These are phyloP conservation scores for Cenchrus americanus DNA, from an alignment of 176 grass and related monocot genomes.

Conservation along the genomic window DNA sequence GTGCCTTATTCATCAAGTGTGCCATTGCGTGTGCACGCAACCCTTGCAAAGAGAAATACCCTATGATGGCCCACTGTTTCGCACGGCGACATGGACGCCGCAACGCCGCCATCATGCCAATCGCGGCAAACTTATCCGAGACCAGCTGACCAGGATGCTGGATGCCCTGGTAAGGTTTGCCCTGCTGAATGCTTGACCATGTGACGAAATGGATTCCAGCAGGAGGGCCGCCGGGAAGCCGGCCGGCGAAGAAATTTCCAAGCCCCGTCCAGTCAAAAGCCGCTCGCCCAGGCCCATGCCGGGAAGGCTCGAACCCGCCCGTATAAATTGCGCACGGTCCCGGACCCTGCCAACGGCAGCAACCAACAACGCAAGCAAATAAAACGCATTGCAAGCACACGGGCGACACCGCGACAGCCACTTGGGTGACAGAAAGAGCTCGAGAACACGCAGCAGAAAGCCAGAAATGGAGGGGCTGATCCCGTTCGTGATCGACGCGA, in stretches of 20 bases:
- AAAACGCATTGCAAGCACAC: neutral
- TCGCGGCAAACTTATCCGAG: conserved; percentile 8
- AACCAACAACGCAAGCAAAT: neutral
- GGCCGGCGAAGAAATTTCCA: conserved; percentile 40
- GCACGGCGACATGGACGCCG: neutral
- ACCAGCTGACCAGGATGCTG: neutral
- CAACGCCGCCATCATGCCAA: neutral
- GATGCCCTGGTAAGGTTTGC: neutral
- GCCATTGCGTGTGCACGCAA: conserved; percentile 22
- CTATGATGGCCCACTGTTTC: conserved; percentile 5
- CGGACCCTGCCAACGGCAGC: neutral
- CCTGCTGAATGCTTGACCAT: neutral
- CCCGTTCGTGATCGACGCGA: conserved; percentile 74
- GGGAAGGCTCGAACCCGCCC: neutral
- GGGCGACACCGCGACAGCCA: neutral
- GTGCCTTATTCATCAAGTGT: neutral
- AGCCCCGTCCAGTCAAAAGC: neutral
- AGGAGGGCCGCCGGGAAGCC: neutral
- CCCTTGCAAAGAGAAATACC: neutral
- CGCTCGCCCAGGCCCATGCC: neutral
- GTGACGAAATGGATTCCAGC: conserved; percentile 36
- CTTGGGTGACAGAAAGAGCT: neutral
- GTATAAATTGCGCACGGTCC: conserved; percentile 14
- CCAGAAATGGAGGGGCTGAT: conserved; percentile 82
- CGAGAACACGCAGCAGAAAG: neutral